Base-by-base conservation (phyloP, 2,329 filamentous ascomycete species). In the Calonectria hawksworthii region DNA sequence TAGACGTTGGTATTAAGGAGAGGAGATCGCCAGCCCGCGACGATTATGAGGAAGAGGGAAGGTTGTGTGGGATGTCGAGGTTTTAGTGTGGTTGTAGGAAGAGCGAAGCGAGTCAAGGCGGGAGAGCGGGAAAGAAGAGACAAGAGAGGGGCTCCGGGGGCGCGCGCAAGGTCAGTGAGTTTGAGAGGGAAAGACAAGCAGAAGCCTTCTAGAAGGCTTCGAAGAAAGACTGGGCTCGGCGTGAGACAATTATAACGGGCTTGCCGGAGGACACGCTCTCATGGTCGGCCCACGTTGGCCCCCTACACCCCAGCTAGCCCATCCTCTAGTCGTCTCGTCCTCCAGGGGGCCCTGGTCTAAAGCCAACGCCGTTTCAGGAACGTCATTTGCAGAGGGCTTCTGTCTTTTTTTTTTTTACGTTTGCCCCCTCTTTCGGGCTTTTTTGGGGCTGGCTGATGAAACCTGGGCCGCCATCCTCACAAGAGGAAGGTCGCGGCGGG, bases 201-300 rank as follows among this genome's bases (percentile, higher is more conserved):
- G 68, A 75, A 72, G 68, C 70, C 82, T 83, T 83, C 82, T 82
- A 83, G 82, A 83, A 83, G 82, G 77, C 77, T 80, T 83, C 77
- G 54, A 78, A 72, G 78, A 80, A 61, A 81, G 78, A 74, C 74
- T 79, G 76, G 79, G 59, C 71, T 71, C 72, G 64, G 76, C 71
- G 66, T 78, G 79, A 81, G 79, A 81, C 79, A 81, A 81, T 81
- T 81, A 77, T 71, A 81, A 81, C 79, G 79, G 79, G 79, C 79
- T 81, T 81, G 79, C 79, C 79, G 79, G 79, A 80, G 76, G 76
- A 75, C 61, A 77, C 76, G 76, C 79, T 76, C 73, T 74, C 68
- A 52, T 73, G 67, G 74, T 80, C 74, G 78, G 67, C 78, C 79
- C 79, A 81, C 70, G 78, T 73, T 77, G 71, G 71, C 61, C 71